Conservation (phyloP, 352 stramenopile genomes). For the Phytopythium oedochilum region DNA sequence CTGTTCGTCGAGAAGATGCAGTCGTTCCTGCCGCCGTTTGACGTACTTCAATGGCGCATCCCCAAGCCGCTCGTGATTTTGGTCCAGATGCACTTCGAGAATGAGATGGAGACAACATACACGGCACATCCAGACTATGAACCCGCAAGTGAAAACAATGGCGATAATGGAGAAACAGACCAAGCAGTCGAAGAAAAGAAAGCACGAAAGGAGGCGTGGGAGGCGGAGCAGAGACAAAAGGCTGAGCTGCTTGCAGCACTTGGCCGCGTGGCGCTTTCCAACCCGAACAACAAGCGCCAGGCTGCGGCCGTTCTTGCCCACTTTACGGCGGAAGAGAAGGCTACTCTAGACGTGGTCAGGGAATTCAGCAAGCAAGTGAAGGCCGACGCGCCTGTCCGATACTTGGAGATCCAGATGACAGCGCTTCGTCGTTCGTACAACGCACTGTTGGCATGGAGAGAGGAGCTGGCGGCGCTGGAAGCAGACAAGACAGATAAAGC, state of each 20-base stretch:
- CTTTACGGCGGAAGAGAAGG: conserved; percentile 46
- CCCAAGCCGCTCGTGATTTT: conserved; percentile 64
- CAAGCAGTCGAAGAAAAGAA: conserved; percentile 12
- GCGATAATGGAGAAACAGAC: conserved; percentile 15
- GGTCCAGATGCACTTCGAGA: conserved; percentile 83
- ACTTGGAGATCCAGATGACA: conserved; percentile 88
- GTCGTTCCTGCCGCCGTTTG: conserved; percentile 43
- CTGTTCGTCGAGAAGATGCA: conserved; percentile 85
- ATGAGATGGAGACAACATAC: conserved; percentile 33
- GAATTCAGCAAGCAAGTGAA: conserved; percentile 81
- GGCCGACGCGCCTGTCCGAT: conserved; percentile 64
- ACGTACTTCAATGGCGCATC: conserved; percentile 60
- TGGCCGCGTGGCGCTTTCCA: conserved; percentile 66
- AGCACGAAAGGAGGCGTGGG: conserved; percentile 15
- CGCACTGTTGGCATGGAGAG: conserved; percentile 55
- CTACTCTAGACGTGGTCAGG: conserved; percentile 66
- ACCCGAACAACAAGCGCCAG: conserved; percentile 80
- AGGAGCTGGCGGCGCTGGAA: conserved; percentile 31
- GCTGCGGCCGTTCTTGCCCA: conserved; percentile 66
- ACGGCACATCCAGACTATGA: conserved; percentile 22
- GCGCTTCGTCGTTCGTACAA: conserved; percentile 67
- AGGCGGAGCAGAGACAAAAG: conserved; percentile 37
- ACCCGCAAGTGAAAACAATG: conserved; percentile 12
- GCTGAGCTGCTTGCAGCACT: conserved; percentile 69
- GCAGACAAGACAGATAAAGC: conserved; percentile 11